phyloP scores from a whole-genome alignment of 371 early-diverging fungal genomes.

The Chytridiales sp. region DNA sequence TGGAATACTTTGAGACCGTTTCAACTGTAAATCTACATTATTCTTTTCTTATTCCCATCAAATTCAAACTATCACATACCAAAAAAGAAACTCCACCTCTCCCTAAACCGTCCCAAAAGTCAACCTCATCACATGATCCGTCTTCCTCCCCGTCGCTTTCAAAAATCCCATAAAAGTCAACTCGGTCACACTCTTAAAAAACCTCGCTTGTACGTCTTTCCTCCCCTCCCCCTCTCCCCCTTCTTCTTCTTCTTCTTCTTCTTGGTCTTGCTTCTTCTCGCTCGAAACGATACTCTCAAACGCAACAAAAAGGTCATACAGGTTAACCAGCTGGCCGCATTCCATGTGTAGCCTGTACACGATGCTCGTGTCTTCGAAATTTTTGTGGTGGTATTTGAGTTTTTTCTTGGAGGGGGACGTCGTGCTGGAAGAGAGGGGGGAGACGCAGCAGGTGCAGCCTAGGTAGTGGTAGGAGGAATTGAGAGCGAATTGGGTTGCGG shows the following conservation, averaged over 20 bases:
- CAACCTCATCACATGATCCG: constrained; percentile 86
- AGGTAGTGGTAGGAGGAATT: constrained; percentile 73
- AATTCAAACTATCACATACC: no score
- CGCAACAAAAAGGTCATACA: constrained; percentile 87
- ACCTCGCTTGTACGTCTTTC: constrained; percentile 58
- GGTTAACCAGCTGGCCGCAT: constrained; percentile 88
- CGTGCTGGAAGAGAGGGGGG: constrained; percentile 17
- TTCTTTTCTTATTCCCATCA: no score
- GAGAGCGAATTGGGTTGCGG: constrained; percentile 79
- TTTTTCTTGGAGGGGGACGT: constrained; percentile 31
- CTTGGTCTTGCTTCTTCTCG: constrained; percentile 12
- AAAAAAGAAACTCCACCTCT: no score
- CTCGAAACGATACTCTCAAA: constrained; percentile 68
- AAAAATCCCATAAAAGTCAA: constrained; percentile 87
- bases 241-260: constrained; percentile 16
- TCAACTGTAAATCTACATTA: no score
- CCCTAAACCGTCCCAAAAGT: no score
- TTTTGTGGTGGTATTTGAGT: constrained; percentile 49
- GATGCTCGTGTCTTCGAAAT: constrained; percentile 80
- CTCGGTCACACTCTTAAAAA: constrained; percentile 78
- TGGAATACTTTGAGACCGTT: no score
- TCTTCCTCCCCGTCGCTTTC: constrained; percentile 82
- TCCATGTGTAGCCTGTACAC: constrained; percentile 86
- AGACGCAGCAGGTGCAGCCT: constrained; percentile 75
- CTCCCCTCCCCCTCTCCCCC: not conserved